Evolutionary conservation across 2,329 filamentous ascomycete species (phyloP).

Genomic region (Myrmaecium sp.): DNA sequence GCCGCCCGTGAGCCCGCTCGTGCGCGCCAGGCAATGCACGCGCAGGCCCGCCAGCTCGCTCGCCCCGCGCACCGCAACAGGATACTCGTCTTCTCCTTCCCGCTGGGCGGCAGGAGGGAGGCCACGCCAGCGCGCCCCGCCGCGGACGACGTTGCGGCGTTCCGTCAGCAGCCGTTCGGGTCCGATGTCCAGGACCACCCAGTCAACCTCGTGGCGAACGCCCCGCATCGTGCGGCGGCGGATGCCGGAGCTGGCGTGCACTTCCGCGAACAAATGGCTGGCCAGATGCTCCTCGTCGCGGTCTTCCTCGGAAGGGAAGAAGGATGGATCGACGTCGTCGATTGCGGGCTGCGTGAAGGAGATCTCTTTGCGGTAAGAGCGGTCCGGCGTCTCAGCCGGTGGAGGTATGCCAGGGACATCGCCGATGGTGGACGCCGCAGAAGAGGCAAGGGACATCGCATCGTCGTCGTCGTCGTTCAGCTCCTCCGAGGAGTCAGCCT

Average conservation of each 20-base stretch:
- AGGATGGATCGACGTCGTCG: slow-evolving; percentile 69
- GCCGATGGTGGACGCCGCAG: slow-evolving; percentile 11
- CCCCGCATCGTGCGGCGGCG: slow-evolving; percentile 55
- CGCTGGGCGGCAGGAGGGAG: slow-evolving; percentile 3
- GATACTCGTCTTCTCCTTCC: slow-evolving; percentile 29
- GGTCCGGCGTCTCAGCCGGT: no score
- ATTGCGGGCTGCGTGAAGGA: slow-evolving; percentile 82
- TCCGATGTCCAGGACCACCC: slow-evolving; percentile 75
- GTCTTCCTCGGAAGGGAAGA: slow-evolving; percentile 61
- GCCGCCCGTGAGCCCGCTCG: slow-evolving; percentile 66
- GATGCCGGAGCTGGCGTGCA: slow-evolving; percentile 83
- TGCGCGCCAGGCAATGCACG: slow-evolving; percentile 80
- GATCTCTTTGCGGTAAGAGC: slow-evolving; percentile 61
- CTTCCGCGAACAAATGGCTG: slow-evolving; percentile 61
- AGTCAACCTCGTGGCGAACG: slow-evolving; percentile 81
- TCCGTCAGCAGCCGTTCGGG: slow-evolving; percentile 53
- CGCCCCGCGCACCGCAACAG: slow-evolving; percentile 40
- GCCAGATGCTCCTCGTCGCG: slow-evolving; percentile 64
- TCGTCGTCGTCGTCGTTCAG: slow-evolving; percentile 11
- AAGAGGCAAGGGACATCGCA: slow-evolving; percentile 10
- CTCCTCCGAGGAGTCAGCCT: slow-evolving; percentile 22
- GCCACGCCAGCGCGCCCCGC: slow-evolving; percentile 26
- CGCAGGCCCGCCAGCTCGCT: slow-evolving; percentile 52
- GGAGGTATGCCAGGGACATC: slow-evolving; percentile 22
- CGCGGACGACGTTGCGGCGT: slow-evolving; percentile 52